Evolutionary conservation across 306 rosid species (phyloP).

Genomic region (Cucurbita pepo): DNA sequence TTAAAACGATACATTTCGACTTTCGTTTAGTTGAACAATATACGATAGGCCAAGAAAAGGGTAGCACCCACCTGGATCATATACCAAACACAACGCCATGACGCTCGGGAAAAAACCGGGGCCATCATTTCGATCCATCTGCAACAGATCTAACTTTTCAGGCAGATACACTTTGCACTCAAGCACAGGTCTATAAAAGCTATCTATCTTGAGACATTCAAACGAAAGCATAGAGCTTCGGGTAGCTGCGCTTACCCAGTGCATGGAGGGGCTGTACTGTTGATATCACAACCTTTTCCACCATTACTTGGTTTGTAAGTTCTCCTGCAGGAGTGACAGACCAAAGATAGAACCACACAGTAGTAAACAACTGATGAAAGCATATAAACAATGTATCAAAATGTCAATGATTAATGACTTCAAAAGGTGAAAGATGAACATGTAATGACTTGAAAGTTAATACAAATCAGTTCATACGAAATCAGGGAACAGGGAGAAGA

Average conservation of each 20-base stretch:
- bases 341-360: conserved; percentile 6
- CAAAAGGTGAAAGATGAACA: neutral
- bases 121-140: conserved; percentile 99
- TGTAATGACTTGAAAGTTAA: neutral
- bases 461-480: neutral
- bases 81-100: conserved; percentile 93
- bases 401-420: neutral
- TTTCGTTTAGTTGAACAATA: neutral
- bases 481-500: conserved; percentile 16
- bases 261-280: conserved; percentile 80
- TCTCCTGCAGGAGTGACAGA: conserved; percentile 41
- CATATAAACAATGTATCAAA: neutral
- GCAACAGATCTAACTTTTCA: neutral
- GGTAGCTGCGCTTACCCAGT: conserved; percentile 44
- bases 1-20: neutral
- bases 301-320: conserved; percentile 30
- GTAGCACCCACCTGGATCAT: conserved; percentile 66
- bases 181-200: neutral
- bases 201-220: neutral
- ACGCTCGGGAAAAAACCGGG: conserved; percentile 76
- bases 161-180: neutral
- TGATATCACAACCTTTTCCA: conserved; percentile 49
- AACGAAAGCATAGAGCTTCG: neutral
- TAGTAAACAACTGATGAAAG: neutral
- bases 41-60: neutral